Base-by-base conservation (phyloP, 225 moss, liverwort and hornwort genomes). In the Ulota crispa region DNA sequence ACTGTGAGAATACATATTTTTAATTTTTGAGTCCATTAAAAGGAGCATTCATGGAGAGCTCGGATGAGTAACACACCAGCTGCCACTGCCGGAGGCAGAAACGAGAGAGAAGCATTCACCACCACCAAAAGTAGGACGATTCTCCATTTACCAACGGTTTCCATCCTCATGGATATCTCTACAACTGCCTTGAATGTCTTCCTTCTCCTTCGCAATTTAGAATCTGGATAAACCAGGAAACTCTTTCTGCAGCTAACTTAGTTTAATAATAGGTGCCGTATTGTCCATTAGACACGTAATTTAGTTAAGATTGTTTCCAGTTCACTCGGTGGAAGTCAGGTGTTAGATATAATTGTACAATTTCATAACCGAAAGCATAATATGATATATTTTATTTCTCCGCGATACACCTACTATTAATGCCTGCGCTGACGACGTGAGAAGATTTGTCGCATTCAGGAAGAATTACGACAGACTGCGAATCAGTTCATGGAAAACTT, bases 81-180 rank as follows among this genome's bases (percentile, higher is more conserved):
- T 72, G 72, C 66, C 27, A 13, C 2, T 43, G 66, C 39, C 31
- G 28, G 50, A 59, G 66, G 65, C 39, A 72, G 45, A 77, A 50
- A 66, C 34, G 34, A 75, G 69, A 75, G 71, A 18, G 55, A 55
- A 30, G 69, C 76, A 34, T 70, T 71, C 64, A 56, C 64, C 74
- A 68, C 8, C 68, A 76, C 26, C 71, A 41, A 19, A 24, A 31
- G n/a, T n/a, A n/a, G 24, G 34, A 36, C 64, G 62, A 62, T 31
- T 76, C 56, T 76, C 80, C 76, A 70, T 76, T 21, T 76, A 55
- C 1, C 15, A 56, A 27, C 14, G 76, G 11, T 12, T 23, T 61
- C 60, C 84, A 84, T 84, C 50, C 27, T 79, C 6, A 3, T 3
- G 12, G 26, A 72, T 57, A 54, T 81, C 63, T 43, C 41, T 27